Base-by-base conservation (phyloP, 441 rosid genomes). In the Populus hybrid region DNA sequence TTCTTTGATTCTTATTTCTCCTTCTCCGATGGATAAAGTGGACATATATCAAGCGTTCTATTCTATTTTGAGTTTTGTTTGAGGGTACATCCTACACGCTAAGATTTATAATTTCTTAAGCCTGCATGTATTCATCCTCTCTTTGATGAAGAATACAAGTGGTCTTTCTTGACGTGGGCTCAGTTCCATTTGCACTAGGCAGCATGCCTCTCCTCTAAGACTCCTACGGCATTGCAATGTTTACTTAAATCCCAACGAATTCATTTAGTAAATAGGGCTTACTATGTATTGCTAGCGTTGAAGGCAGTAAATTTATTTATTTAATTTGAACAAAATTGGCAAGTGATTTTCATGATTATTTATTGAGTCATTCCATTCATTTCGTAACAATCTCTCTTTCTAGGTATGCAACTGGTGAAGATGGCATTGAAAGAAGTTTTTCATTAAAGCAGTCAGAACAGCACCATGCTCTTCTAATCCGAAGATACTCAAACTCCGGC, bases 381-480 rank as follows among this genome's bases (percentile, higher is more conserved):
- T 69, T 21, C 10, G 38, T 57, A 11, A 63, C 4, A 61, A 24
- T 54, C 66, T 50, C 8, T 57, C 67, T 78, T 16, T 72, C 12
- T 78, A 70, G 57, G 23, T 69, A 64, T 67, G 75, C 64, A 30
- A n/a, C 38, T 67, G 23, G 28, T 2, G 61, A 78, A 70, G 75
- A 75, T 78, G 77, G 69, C 73, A 6, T 20, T 63, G 50, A 32
- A 67, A 50, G 57, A 42, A 18, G 78, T 40, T 40, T n/a, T 64
- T 63, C 38, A 10, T 21, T 36, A 72, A 75, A 68, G 66, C 70
- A 40, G 59, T n/a, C 32, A 6, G 63, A 79, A 80, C 26, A 30
- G 71, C 21, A 10, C 32, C 34, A 16, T 76, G 72, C 46, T 18
- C 69, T 34, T 76, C 73, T 35, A 72, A 34, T 40, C 21, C 26